Conservation (phyloP, 177 flowering plant species). For the Tripterygium wilfordii region DNA sequence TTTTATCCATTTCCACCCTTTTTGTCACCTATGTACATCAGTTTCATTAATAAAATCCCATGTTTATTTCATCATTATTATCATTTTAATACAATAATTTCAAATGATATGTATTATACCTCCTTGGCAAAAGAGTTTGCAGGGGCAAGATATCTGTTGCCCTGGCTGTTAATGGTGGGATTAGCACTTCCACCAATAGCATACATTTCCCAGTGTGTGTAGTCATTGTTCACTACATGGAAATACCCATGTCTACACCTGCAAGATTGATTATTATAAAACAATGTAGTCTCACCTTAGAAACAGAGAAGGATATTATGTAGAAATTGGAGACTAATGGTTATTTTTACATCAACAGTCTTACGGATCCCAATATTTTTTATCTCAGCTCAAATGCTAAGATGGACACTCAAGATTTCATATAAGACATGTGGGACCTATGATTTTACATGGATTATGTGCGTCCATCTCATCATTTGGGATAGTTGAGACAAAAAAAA, state of each 20-base stretch:
- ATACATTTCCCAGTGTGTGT: constrained; percentile 57
- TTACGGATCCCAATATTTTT: too few species aligned
- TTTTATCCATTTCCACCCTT: constrained; percentile 20
- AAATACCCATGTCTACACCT: constrained; percentile 58
- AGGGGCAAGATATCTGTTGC: constrained; percentile 54
- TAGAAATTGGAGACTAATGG: too few species aligned
- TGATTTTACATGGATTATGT: too few species aligned
- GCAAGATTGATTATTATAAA: constrained; percentile 16
- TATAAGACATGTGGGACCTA: neutral
- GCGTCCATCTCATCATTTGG: neutral
- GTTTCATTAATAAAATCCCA: neutral
- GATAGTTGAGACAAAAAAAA: neutral
- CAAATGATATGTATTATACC: constrained; percentile 22
- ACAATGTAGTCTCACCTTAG: too few species aligned
- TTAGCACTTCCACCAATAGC: constrained; percentile 59
- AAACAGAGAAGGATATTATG: too few species aligned
- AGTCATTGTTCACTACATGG: constrained; percentile 55
- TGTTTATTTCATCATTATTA: neutral
- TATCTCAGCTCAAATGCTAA: too few species aligned
- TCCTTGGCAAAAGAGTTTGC: constrained; percentile 44
- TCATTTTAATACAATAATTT: neutral
- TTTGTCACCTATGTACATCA: constrained; percentile 33
- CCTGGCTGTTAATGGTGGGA: constrained; percentile 63
- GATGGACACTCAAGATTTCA: too few species aligned
- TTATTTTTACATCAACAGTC: neutral